A percentile compares a stretch with the other conserved stretches of the same genome.
Evolutionary conservation across 148 eudicot species (phyloP).

Genomic region (Rhododendron simsii): DNA sequence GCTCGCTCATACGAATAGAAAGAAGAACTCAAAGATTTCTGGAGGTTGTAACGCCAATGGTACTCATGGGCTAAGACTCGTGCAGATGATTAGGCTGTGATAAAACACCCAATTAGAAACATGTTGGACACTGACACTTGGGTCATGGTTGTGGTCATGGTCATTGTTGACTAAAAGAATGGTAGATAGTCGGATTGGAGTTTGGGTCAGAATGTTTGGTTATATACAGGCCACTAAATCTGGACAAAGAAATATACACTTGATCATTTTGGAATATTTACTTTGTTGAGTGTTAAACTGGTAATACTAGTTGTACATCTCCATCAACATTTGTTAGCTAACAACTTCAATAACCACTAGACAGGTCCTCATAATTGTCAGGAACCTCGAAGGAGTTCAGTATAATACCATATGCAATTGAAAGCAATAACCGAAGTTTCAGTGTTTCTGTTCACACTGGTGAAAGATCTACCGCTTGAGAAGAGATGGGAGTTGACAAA

Average conservation of each 20-base stretch:
- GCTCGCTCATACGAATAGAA: not conserved
- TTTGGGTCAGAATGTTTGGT: not conserved
- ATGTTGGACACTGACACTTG: not conserved
- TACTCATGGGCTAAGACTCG: not conserved
- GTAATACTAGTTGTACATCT: not conserved
- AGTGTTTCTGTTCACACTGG: not conserved
- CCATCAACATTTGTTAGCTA: not conserved
- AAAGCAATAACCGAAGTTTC: not conserved
- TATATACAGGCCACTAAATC: not conserved
- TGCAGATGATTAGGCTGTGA: not conserved
- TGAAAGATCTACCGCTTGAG: not conserved
- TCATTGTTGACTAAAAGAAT: not conserved
- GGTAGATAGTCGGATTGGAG: not conserved
- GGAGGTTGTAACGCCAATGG: not conserved
- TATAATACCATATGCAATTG: not conserved
- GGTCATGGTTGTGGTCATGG: not conserved
- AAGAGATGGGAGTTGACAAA: not conserved
- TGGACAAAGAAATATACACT: not conserved
- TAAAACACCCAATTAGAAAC: not conserved
- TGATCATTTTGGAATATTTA: not conserved
- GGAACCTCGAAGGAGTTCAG: not conserved
- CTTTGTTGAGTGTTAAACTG: not conserved
- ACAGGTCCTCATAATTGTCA: not conserved
- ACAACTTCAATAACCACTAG: not conserved
- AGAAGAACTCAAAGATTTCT: not conserved